phyloP scores from a whole-genome alignment of 371 early-diverging fungal genomes.

The Mortierella sp. region DNA sequence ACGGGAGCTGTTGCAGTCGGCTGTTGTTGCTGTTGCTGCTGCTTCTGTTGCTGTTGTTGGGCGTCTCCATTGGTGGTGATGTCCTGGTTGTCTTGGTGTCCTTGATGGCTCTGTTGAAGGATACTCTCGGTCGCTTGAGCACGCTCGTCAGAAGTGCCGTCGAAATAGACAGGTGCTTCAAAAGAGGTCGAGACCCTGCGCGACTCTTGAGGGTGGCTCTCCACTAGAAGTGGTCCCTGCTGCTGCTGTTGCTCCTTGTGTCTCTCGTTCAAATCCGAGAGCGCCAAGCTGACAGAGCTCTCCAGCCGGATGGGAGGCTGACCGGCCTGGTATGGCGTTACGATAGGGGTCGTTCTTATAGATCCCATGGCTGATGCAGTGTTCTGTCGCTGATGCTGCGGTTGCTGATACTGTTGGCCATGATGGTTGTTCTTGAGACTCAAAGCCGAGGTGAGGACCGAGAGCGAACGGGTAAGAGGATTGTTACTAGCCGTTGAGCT shows the following conservation, averaged over 20 bases:
- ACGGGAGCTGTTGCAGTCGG: neutral
- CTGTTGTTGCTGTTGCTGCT: neutral
- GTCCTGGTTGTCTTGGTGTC: neutral
- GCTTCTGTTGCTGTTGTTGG: neutral
- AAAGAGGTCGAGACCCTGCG: neutral
- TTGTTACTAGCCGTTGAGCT: slow-evolving; percentile 3
- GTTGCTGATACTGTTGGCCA: neutral
- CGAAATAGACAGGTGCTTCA: slow-evolving; percentile 36
- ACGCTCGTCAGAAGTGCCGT: slow-evolving; percentile 28
- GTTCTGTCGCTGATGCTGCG: neutral
- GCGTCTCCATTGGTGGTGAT: no score
- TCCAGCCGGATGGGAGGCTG: slow-evolving; percentile 39
- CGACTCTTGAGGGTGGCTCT: neutral
- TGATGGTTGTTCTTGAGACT: slow-evolving; percentile 3
- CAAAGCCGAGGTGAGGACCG: slow-evolving; percentile 29
- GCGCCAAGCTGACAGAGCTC: slow-evolving; percentile 21
- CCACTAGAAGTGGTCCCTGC: neutral
- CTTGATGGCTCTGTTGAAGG: slow-evolving; percentile 27
- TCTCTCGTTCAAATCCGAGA: slow-evolving; percentile 15
- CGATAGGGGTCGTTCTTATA: slow-evolving; percentile 13
- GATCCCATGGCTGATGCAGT: neutral
- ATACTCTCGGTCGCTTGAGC: slow-evolving; percentile 30
- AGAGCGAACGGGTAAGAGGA: slow-evolving; percentile 22
- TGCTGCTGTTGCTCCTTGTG: neutral
- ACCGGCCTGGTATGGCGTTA: slow-evolving; percentile 45